Evolutionary conservation across 768 basidiomycete species (phyloP).

Genomic region (Erythrobasidium yunnanense): DNA sequence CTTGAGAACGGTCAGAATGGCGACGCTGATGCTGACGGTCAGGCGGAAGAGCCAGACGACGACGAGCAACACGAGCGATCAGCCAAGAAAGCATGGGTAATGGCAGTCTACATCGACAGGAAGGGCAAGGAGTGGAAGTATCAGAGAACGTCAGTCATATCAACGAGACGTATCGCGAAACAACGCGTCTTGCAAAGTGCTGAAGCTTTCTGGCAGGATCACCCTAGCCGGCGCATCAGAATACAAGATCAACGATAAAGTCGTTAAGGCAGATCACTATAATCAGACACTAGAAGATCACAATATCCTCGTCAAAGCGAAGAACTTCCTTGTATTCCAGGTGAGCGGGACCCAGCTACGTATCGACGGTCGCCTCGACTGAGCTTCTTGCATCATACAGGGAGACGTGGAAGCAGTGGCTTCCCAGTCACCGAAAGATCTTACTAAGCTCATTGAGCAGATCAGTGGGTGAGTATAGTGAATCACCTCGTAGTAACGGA

Average conservation of each 20-base stretch:
- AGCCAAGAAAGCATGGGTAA: slow-evolving; percentile 89
- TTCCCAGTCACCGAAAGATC: slow-evolving; percentile 79
- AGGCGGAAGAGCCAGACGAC: slow-evolving; percentile 50
- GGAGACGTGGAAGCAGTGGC: slow-evolving; percentile 98
- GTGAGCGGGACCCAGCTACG: too few relatives aligned
- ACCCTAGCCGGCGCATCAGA: slow-evolving; percentile 77
- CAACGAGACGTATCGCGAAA: too few relatives aligned
- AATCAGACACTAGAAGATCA: slow-evolving; percentile 75
- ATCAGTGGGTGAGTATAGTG: slow-evolving; percentile 58
- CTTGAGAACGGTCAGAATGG: slow-evolving; percentile 47
- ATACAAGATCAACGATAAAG: slow-evolving; percentile 70
- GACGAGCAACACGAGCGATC: slow-evolving; percentile 54
- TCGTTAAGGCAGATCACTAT: slow-evolving; percentile 77
- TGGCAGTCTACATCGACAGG: slow-evolving; percentile 73
- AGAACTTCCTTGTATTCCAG: slow-evolving; percentile 98
- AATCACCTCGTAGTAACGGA: not conserved
- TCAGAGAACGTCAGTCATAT: slow-evolving; percentile 66
- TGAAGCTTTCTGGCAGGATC: too few relatives aligned
- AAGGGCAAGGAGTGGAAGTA: slow-evolving; percentile 76
- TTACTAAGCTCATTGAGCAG: slow-evolving; percentile 83
- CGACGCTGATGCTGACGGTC: slow-evolving; percentile 38
- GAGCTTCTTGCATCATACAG: too few relatives aligned
- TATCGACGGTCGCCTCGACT: too few relatives aligned
- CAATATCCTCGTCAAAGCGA: slow-evolving; percentile 95
- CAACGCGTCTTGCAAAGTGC: too few relatives aligned